Evolutionary conservation across 345 rosid species (phyloP), one percentile per base, ranked within the genome.

Genomic region (Chamaenerion angustifolium): DNA sequence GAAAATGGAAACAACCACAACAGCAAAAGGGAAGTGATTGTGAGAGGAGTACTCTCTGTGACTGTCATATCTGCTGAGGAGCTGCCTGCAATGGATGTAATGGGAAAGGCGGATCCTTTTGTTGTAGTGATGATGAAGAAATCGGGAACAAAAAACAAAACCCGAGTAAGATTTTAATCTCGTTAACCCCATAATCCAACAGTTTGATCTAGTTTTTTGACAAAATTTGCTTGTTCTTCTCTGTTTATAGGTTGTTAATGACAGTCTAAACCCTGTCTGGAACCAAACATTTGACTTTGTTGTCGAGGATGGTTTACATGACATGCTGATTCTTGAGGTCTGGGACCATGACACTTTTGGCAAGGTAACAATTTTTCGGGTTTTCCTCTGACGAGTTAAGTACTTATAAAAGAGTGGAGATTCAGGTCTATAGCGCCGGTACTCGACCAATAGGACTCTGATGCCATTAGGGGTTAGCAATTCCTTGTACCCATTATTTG

Each of bases 331-430:
- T 42, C 68, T 76, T 45, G 99, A 93, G 79, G 74, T 93, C 17
- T 87, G 75, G 74, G 99, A 93, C 68, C 97, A 93, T 40, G 99
- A 93, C 74, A 82, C 99, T 43, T 93, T 88, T 62, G 96, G 99
- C 63, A 93, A 93, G 95, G 99, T 93, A 77, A 57, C 21, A 16
- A 7, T n/a, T 4, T 45, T 46, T 46, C 10, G 16, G 16, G 21
- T 42, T n/a, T 5, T 54, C 19, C 8, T 31, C 6, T 31, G 37
- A 31, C 8, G 10, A 31, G 37, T 31, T 5, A 31, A 31, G 37
- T 31, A 31, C 8, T 31, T 31, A 31, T 31, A 31, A 31, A 31
- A 31, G 37, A 31, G 37, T 31, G 37, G 3, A 31, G 37, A 31
- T 31, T 31, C 37, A 1, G 37, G 37, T 31, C 7, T 23, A 5